Evolutionary conservation across 2,329 filamentous ascomycete species (phyloP), one percentile per base, ranked within the genome.

Genomic region (Pseudogymnoascus sp.): DNA sequence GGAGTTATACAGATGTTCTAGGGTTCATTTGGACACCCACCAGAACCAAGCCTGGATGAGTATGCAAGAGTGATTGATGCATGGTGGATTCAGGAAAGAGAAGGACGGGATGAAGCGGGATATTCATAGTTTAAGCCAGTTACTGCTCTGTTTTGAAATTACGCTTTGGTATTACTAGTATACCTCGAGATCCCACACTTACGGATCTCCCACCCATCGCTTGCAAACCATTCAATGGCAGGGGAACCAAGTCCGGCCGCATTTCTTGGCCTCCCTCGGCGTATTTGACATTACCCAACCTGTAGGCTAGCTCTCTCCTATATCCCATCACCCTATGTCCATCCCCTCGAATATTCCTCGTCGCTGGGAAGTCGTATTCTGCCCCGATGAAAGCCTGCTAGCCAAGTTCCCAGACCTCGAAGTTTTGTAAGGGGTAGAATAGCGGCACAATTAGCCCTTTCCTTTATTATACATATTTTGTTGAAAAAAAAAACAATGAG

Each of bases 211-310:
- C 29, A n/a, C 50, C 13, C 16, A 14, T 56, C 29, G n/a, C 29
- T 21, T 33, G 50, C 16, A 56, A 21, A 35, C 50, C 50, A 33
- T 29, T 56, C 29, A 35, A 56, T 35, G 29, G 50, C 4, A 56
- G 50, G 50, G 50, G 16, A 56, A 56, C 50, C 50, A 56, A 56
- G 50, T 56, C 50, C 29, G 29, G 29, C 29, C 29, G 16, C n/a
- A 56, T 56, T 33, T 35, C 50, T 56, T 21, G 50, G 29, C 50
- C 50, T 56, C 50, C 50, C 50, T 56, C n/a, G 29, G 29, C 50
- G 50, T 56, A 56, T 56, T 56, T 56, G 50, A 56, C 50, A 35
- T 56, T 56, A 56, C 50, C 50, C 50, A 56, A 56, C 50, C 50
- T 35, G 29, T n/a, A 11, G 50, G 29, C 50, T 6, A 19, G 50